Evolutionary conservation across 352 stramenopile genomes (phyloP), one percentile per base, ranked within the genome.

Genomic region (Pythium coloratum): DNA sequence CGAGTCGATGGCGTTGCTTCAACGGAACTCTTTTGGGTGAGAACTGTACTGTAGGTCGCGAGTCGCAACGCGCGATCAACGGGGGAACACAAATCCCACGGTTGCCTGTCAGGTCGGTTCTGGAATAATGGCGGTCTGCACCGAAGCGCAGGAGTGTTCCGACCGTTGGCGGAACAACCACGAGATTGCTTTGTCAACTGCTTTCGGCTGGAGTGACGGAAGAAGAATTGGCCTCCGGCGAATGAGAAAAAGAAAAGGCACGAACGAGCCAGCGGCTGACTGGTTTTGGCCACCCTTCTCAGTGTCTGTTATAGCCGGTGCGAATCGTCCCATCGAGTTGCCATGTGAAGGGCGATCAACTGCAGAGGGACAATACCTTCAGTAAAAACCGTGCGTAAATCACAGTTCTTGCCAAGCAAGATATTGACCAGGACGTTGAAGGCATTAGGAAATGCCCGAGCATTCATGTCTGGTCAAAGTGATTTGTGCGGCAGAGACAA

Each of bases 51-150:
- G 38, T 3, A 46, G 38, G 18, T n/a, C 38, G 13, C 38, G 9
- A 46, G 1, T 20, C 46, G 18, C 42, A 2, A 26, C 42, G 42
- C n/a, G 32, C 46, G 46, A 53, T 53, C 46, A 30, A 53, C 2
- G 7, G 46, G 46, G 18, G 38, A 46, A 46, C 38, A 24, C 20
- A 16, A 53, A 53, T 53, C 46, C 46, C 46, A 53, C 46, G 20
- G 46, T 28, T 30, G 46, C 46, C 46, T 53, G 20, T 30, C 46
- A 53, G 46, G 46, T 30, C 46, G 16, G 46, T 53, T 53, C 46
- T 30, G 46, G 20, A 53, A 32, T 53, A 6, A n/a, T 4, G 6
- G 46, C 16, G 46, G 8, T 53, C 10, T 46, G 38, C 38, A 5
- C 13, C 38, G 38, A 24, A 46, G 38, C 38, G 38, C 38, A 7